These are phyloP conservation scores for Cinnamomum micranthum DNA, from an alignment of 164 flowering plant genomes.

Conservation along the genomic window DNA sequence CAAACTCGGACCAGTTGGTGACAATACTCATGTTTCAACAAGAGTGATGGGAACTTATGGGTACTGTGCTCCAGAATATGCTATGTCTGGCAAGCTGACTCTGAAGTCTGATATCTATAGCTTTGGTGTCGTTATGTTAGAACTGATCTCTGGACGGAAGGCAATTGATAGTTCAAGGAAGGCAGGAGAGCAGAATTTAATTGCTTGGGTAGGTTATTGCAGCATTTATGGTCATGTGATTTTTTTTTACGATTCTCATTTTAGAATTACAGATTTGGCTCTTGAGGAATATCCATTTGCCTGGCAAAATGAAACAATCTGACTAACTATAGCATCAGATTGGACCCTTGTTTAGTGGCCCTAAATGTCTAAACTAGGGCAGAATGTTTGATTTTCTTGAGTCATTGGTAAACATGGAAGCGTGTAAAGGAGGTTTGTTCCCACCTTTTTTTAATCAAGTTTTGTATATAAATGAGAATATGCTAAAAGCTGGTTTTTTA, in stretches of 20 bases:
- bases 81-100: slow-evolving; percentile 70
- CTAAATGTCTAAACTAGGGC: too few relatives aligned
- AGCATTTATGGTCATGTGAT: too few relatives aligned
- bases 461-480: too few relatives aligned
- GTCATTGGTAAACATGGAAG: too few relatives aligned
- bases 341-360: too few relatives aligned
- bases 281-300: neutral
- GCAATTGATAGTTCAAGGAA: slow-evolving; percentile 48
- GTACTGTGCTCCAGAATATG: slow-evolving; percentile 80
- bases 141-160: slow-evolving; percentile 73
- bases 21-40: slow-evolving; percentile 71
- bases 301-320: too few relatives aligned
- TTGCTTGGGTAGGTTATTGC: slow-evolving; percentile 64
- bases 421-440: too few relatives aligned
- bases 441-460: too few relatives aligned
- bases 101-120: slow-evolving; percentile 71
- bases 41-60: slow-evolving; percentile 83
- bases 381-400: too few relatives aligned
- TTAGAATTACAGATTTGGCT: neutral
- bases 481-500: too few relatives aligned
- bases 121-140: slow-evolving; percentile 81
- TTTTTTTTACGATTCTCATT: neutral
- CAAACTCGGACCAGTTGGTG: slow-evolving; percentile 83
- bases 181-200: slow-evolving; percentile 61
- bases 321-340: too few relatives aligned